Base-by-base conservation (phyloP, 441 rosid species). In the Sinapis alba region DNA sequence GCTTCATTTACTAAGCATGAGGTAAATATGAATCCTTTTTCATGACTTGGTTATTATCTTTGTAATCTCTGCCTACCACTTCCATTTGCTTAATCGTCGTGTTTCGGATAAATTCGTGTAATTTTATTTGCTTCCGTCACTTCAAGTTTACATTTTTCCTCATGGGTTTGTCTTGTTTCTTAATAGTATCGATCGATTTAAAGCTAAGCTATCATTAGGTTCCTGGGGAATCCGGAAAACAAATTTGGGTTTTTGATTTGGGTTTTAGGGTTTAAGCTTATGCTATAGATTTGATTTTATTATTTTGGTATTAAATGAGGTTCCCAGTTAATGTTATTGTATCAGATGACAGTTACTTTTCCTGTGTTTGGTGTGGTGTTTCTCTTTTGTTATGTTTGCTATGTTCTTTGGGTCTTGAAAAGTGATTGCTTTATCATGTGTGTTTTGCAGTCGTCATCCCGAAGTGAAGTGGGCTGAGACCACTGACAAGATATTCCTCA, bases 391-490 rank as follows among this genome's bases (percentile, higher is more conserved):
- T n/a, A 26, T 24, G 57, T 62, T 61, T 68, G 74, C 45, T 61
- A 15, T 65, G 28, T n/a, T 13, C 19, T 32, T 24, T 36, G 38
- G 64, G 65, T 21, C 10, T 16, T 21, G 6, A 57, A 56, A 5
- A 15, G 15, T 73, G 57, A 63, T 63, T 73, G 62, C 4, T 45
- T 60, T 73, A 10, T 45, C 20, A 8, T 71, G 57, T 59, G 3
- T 62, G 1, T 63, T 18, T 74, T 80, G 54, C 72, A 91, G 94
- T 80, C 92, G 90, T 69, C 87, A 87, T 82, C 94, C 94, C 0
- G 92, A 89, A 77, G 85, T 91, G 77, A 91, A 87, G 82, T 91
- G 97, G 97, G 94, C 97, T 1, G 91, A 91, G 84, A 83, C 92
- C 75, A 68, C 71, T 7, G 92, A 91, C 34, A 85, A 86, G 80